Conservation (phyloP, 2,329 filamentous ascomycete species). For the Penicillium occitanis region DNA sequence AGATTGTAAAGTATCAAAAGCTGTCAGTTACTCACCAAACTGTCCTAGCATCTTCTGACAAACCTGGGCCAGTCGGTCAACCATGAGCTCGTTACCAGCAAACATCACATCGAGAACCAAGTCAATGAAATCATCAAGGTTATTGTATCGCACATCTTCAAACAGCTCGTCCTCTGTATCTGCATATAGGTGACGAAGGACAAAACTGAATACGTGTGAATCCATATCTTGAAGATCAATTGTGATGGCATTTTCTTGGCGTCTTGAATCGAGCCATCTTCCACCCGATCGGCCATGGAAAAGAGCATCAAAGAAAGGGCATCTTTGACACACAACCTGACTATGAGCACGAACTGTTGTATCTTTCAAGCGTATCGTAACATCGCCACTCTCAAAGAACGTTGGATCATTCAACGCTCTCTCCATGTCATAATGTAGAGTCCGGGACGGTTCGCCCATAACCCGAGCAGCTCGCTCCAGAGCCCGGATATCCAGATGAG, state of each 20-base stretch:
- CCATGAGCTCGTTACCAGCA: constrained; percentile 90
- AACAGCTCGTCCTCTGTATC: constrained; percentile 81
- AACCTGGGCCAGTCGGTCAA: constrained; percentile 83
- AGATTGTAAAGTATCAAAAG: background rate
- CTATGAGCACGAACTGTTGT: constrained; percentile 72
- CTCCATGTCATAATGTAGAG: constrained; percentile 68
- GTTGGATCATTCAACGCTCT: constrained; percentile 64
- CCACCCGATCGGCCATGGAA: constrained; percentile 87
- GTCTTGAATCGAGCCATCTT: constrained; percentile 74
- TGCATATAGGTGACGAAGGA: constrained; percentile 78
- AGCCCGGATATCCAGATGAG: constrained; percentile 65
- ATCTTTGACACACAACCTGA: constrained; percentile 74
- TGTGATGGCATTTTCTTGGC: constrained; percentile 56
- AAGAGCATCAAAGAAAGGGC: constrained; percentile 87
- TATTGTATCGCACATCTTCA: constrained; percentile 67
- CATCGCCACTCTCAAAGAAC: constrained; percentile 79
- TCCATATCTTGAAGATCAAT: constrained; percentile 84
- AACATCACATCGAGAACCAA: constrained; percentile 87
- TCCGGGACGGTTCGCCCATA: constrained; percentile 65
- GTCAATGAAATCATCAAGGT: constrained; percentile 81
- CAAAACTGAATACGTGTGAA: constrained; percentile 70
- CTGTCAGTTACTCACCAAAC: constrained; percentile 57
- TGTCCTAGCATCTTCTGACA: constrained; percentile 82
- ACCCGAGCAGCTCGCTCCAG: constrained; percentile 76
- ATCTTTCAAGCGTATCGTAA: constrained; percentile 74